Evolutionary conservation across 73 alveolate genomes (phyloP), one percentile per base, ranked within the genome.

Genomic region (Stentor coeruleus): DNA sequence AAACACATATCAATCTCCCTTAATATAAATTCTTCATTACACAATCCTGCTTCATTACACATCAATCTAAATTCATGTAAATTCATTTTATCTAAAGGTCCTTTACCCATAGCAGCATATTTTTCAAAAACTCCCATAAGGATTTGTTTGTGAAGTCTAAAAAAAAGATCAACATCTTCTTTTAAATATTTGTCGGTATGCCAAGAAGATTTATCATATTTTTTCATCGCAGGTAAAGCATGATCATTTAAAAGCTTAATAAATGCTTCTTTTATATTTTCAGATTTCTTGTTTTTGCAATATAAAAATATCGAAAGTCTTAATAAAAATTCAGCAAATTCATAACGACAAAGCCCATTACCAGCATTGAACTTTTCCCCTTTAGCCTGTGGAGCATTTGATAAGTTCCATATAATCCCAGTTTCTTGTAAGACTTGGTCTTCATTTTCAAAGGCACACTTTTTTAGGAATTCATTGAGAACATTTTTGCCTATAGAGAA

Each of bases 101-200:
- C 73, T 73, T 88, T 92, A 41, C 93, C 82, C 39, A 84, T 87
- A 39, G 82, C 91, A 33, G 81, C 82, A 93, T 93, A 91, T 31
- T 83, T 40, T 14, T 41, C 77, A 3, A 77, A 42, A 28, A 58
- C 59, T 38, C 59, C 59, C 33, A 76, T 49, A 38, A 33, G 38
- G 3, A 85, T 82, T 0, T 73, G 35, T 37, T 84, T 28, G 33
- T 73, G 59, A 3, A 89, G 84, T 38, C 58, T 76, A 37, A 89
- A 74, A 35, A n/a, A 15, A 55, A 15, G 15, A n/a, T 55, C 72
- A 55, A 15, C n/a, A 15, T 55, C 72, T 55, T 55, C 72, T 15
- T 15, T 15, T 55, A 55, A 15, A 55, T 55, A 55, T n/a, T 55
- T 55, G 15, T n/a, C 72, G 26, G 26, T 15, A 15, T n/a, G 15